phyloP scores from a whole-genome alignment of 257 asterid genomes.

The Thymus quinquecostatus region DNA sequence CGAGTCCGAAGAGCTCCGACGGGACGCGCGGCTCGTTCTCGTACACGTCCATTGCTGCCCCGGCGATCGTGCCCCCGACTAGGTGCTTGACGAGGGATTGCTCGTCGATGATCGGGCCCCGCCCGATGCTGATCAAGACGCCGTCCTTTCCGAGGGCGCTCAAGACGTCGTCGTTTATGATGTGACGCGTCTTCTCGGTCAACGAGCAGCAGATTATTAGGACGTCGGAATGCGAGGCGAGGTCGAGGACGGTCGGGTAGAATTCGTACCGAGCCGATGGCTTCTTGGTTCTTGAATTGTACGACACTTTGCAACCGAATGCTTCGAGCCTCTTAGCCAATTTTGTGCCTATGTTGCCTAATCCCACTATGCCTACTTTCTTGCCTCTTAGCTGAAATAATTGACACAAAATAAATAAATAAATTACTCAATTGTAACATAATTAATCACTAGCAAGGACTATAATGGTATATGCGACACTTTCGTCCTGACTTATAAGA shows the following conservation, averaged over 20 bases:
- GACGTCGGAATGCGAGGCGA: conserved; percentile 35
- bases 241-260: conserved; percentile 27
- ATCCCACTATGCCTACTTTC: conserved; percentile 19
- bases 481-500: too few relatives aligned
- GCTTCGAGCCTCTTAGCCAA: conserved; percentile 27
- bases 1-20: not conserved
- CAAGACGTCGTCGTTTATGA: conserved; percentile 39
- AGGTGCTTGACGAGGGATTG: not conserved
- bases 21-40: conserved; percentile 23
- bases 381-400: conserved; percentile 12
- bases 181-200: conserved; percentile 33
- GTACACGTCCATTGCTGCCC: conserved; percentile 20
- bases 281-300: conserved; percentile 45
- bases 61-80: not conserved
- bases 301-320: conserved; percentile 48
- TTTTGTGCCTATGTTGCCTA: conserved; percentile 30
- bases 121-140: conserved; percentile 36
- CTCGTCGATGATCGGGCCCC: conserved; percentile 41
- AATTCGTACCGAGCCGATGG: conserved; percentile 20
- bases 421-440: too few relatives aligned
- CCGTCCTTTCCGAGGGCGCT: conserved; percentile 44
- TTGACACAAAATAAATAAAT: not conserved
- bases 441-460: too few relatives aligned
- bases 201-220: conserved; percentile 38
- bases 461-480: too few relatives aligned